These are phyloP conservation scores for Candida loeiensis DNA, from an alignment of 805 yeast species.

Conservation along the genomic window DNA sequence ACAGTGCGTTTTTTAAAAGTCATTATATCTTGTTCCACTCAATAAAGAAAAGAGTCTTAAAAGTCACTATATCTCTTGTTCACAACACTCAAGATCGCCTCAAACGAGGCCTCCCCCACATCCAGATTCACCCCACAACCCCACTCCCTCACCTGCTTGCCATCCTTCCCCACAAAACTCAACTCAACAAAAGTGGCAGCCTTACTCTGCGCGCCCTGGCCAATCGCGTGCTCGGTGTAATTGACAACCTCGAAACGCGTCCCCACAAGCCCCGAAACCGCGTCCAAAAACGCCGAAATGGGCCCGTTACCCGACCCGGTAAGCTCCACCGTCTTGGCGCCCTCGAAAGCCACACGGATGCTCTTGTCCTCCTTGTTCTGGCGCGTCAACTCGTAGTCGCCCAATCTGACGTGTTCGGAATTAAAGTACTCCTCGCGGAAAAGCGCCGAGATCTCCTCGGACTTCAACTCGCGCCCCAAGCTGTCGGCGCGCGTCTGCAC, in stretches of 20 bases:
- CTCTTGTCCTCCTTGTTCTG: slow-evolving; percentile 19
- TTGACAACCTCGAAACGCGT: slow-evolving; percentile 58
- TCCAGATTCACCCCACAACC: slow-evolving; percentile 44
- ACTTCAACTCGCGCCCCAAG: slow-evolving; percentile 65
- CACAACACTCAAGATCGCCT: slow-evolving; percentile 26
- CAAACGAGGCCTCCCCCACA: slow-evolving; percentile 40
- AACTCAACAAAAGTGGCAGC: slow-evolving; percentile 75
- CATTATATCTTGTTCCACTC: not conserved
- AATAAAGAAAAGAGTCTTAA: not conserved
- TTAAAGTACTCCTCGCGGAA: slow-evolving; percentile 53
- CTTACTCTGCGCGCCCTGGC: slow-evolving; percentile 64
- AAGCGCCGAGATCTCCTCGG: slow-evolving; percentile 58
- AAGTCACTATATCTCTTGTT: slow-evolving; percentile 9
- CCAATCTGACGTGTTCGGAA: slow-evolving; percentile 12
- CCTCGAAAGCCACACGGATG: slow-evolving; percentile 19
- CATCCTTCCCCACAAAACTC: slow-evolving; percentile 30
- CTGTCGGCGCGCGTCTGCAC: slow-evolving; percentile 65
- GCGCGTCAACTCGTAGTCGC: slow-evolving; percentile 24
- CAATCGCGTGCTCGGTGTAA: slow-evolving; percentile 71
- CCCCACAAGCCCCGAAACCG: slow-evolving; percentile 51
- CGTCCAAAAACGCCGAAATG: slow-evolving; percentile 68
- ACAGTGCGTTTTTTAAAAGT: too few relatives aligned
- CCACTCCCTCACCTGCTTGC: slow-evolving; percentile 34
- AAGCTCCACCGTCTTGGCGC: slow-evolving; percentile 21
- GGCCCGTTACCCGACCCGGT: slow-evolving; percentile 76